These are phyloP conservation scores for Phytophthora sp. DNA, from an alignment of 352 stramenopile genomes.

Conservation along the genomic window DNA sequence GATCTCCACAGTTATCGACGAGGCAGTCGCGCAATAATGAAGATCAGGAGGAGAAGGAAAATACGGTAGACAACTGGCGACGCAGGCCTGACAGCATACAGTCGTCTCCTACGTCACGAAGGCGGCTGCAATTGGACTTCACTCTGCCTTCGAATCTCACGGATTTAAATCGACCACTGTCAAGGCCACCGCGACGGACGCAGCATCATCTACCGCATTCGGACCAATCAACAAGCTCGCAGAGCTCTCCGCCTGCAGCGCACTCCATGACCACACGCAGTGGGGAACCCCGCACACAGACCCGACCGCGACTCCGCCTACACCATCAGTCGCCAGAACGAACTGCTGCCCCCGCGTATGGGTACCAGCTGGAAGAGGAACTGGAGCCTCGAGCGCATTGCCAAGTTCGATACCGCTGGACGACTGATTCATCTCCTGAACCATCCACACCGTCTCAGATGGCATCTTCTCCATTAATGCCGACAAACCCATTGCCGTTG, in stretches of 20 bases:
- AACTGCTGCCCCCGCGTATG: conserved; percentile 33
- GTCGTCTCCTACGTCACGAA: conserved; percentile 15
- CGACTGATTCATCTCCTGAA: conserved; percentile 25
- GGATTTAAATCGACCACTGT: conserved; percentile 18
- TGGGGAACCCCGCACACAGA: conserved; percentile 22
- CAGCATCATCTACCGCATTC: conserved; percentile 14
- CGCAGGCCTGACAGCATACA: conserved; percentile 7
- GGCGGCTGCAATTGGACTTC: conserved; percentile 53
- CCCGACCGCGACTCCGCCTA: conserved; percentile 25
- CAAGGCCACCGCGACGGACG: conserved; percentile 15
- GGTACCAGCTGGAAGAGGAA: conserved; percentile 41
- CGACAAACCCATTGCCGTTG: conserved; percentile 25
- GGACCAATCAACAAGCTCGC: conserved; percentile 17
- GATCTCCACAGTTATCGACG: conserved; percentile 16
- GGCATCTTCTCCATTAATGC: conserved; percentile 24
- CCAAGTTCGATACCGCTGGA: conserved; percentile 32
- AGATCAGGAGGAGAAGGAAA: conserved; percentile 39
- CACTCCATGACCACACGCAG: conserved; percentile 21
- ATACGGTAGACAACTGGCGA: conserved; percentile 9
- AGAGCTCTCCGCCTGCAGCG: conserved; percentile 23
- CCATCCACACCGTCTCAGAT: conserved; percentile 14
- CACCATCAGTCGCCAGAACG: conserved; percentile 34
- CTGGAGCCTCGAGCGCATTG: conserved; percentile 32
- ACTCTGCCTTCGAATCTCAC: conserved; percentile 16
- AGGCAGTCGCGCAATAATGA: conserved; percentile 11